Evolutionary conservation across 2,329 filamentous ascomycete species (phyloP), one percentile per base, ranked within the genome.

Genomic region (Lachnellula arida): DNA sequence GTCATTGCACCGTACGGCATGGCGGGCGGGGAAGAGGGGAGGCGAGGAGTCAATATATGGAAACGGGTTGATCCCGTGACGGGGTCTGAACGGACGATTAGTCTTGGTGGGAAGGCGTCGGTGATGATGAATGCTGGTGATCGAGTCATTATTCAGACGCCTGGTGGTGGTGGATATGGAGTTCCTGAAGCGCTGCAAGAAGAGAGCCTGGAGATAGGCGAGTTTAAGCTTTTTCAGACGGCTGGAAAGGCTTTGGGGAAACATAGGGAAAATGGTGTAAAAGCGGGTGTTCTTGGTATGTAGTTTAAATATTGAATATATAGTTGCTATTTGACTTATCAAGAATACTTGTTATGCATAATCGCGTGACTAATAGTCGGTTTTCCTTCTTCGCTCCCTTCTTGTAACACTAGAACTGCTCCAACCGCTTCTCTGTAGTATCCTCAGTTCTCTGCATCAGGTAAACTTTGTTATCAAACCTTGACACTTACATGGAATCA

Each of bases 31-130:
- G 86, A 84, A 51, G 86, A 91, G 56, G 92, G 84, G 0, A 74
- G 82, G 63, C 85, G 87, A 48, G 92, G 92, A 0, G 74, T 90
- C 60, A 97, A 97, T 63, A 75, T 93, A 42, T 96, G 91, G 92
- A 47, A 42, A 54, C 53, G 39, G 85, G 92, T 54, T 74, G 75
- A 71, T 17, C 37, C 37, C 15, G 14, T 40, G 14, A 76, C 78
- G 70, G 70, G 70, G 57, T 72, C 64, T 75, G 37, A 69, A 42
- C 56, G 57, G 55, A 54, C 44, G 19, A 57, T 65, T 2, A 66
- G 60, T 51, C 47, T 66, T 22, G 63, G 63, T 23, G 58, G 57
- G 5, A 66, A 62, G 35, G 60, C 59, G 2, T 61, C 56, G n/a
- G 56, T 58, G 9, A 52, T 46, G 32, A 58, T 63, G 56, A 47